Base-by-base conservation (phyloP, 2,329 filamentous ascomycete genomes). In the Phialocephala sp. region DNA sequence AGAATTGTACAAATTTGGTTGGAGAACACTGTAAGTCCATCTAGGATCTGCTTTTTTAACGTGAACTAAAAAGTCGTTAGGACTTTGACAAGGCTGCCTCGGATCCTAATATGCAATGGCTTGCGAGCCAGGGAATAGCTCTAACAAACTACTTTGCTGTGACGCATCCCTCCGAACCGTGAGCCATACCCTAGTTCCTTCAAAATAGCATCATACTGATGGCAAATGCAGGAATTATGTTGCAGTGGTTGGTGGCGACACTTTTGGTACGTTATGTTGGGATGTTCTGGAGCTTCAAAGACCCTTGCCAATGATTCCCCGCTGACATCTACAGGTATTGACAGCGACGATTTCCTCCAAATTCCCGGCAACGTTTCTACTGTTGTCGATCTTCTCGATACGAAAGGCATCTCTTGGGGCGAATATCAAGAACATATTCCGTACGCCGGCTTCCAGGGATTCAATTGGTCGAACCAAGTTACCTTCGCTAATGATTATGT, bases 1-100 rank as follows among this genome's bases (percentile, higher is more conserved):
- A 84, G 86, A n/a, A 85, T 88, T 67, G 82, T 85, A 45, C 81
- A 85, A 68, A 84, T 89, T 71, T 88, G 84, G 83, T 76, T 88
- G 32, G 86, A 88, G 76, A 88, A 88, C 72, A 87, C 83, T 59
- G 72, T 73, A 64, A 36, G 60, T 45, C 6, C 37, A 9, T 45
- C 20, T 4, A 6, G 0, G 12, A 1, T 58, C n/a, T 2, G n/a
- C 8, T 5, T 22, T 11, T 14, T 50, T 24, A 4, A 4, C 22
- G 1, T 14, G n/a, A 20, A 14, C 47, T 35, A 20, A 39, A 32
- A 9, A 27, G 1, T 39, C 66, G 4, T 14, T 15, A 67, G 64
- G 63, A 68, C 50, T 47, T 24, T 15, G 62, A 66, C 9, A 61
- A 65, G 39, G 60, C 58, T 18, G 85, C 82, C 32, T 64, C 45